Evolutionary conservation across 2,329 filamentous ascomycete genomes (phyloP).

Genomic region (Penicillium expansum): DNA sequence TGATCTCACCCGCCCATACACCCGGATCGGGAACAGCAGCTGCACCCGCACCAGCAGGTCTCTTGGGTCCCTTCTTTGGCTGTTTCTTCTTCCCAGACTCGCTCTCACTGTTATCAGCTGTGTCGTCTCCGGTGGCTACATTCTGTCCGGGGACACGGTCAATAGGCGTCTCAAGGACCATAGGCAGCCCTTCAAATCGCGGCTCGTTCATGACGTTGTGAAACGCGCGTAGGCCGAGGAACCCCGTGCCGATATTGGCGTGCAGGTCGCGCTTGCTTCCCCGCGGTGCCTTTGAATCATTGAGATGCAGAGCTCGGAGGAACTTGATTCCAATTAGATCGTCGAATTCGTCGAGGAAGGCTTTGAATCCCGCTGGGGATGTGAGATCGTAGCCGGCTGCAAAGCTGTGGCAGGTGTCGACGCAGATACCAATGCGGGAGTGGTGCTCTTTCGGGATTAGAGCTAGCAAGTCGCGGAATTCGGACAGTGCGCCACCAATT

Average conservation of each 20-base stretch:
- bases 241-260: constrained; percentile 94
- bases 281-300: constrained; percentile 91
- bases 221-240: constrained; percentile 84
- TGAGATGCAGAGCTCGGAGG: constrained; percentile 82
- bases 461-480: constrained; percentile 79
- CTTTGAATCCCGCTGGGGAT: constrained; percentile 67
- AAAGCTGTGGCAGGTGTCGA: constrained; percentile 96
- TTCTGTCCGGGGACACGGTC: constrained; percentile 57
- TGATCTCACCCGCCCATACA: constrained; percentile 92
- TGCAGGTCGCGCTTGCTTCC: constrained; percentile 81
- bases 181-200: constrained; percentile 73
- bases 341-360: constrained; percentile 75
- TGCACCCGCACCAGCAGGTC: constrained; percentile 22
- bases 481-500: constrained; percentile 79
- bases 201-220: constrained; percentile 84
- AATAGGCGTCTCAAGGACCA: constrained; percentile 96
- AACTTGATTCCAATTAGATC: constrained; percentile 72
- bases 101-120: constrained; percentile 15
- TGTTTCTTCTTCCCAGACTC: constrained; percentile 25
- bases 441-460: constrained; percentile 71
- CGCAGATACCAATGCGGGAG: constrained; percentile 81
- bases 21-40: constrained; percentile 68
- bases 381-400: constrained; percentile 90
- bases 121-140: constrained; percentile 15
- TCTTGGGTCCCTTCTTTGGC: constrained; percentile 21